Evolutionary conservation across 163 green algal species (phyloP).

Genomic region (Trebouxiophyceae sp.): DNA sequence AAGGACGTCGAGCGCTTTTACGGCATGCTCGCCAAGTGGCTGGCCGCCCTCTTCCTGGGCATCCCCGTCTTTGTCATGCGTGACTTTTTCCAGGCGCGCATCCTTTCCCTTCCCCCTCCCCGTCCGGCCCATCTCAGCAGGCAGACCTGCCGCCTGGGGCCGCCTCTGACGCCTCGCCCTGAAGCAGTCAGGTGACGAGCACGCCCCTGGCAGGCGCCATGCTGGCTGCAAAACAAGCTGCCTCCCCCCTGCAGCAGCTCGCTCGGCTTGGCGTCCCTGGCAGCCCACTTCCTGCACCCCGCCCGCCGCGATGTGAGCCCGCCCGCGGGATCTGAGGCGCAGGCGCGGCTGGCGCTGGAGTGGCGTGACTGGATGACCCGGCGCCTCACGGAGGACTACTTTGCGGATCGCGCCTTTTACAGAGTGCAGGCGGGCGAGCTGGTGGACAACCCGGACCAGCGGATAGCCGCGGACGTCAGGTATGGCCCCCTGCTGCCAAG

Average conservation of each 20-base stretch:
- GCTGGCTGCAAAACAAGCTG: too few relatives aligned
- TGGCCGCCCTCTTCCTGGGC: slow-evolving; percentile 23
- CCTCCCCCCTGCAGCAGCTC: background rate
- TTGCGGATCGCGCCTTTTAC: slow-evolving; percentile 81
- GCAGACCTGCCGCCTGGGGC: too few relatives aligned
- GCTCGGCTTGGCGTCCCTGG: background rate
- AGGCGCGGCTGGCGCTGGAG: slow-evolving; percentile 73
- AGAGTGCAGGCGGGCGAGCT: slow-evolving; percentile 67
- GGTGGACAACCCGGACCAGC: slow-evolving; percentile 98
- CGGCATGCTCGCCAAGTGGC: slow-evolving; percentile 77
- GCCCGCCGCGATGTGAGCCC: too few relatives aligned
- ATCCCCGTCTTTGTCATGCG: slow-evolving; percentile 93
- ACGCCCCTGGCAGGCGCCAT: too few relatives aligned
- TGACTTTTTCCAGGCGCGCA: slow-evolving; percentile 60
- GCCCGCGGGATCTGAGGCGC: too few relatives aligned
- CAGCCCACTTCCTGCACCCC: background rate
- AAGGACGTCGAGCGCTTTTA: slow-evolving; percentile 76
- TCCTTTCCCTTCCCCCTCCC: slow-evolving; percentile 9
- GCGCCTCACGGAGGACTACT: slow-evolving; percentile 74
- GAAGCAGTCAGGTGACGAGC: too few relatives aligned
- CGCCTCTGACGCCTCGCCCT: too few relatives aligned
- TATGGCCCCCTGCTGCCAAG: slow-evolving; percentile 20
- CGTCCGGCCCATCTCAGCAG: background rate
- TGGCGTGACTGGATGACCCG: slow-evolving; percentile 94
- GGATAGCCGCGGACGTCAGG: slow-evolving; percentile 79